Evolutionary conservation across 75 land plant species (phyloP).

Genomic region (Pseudotsuga menziesii): DNA sequence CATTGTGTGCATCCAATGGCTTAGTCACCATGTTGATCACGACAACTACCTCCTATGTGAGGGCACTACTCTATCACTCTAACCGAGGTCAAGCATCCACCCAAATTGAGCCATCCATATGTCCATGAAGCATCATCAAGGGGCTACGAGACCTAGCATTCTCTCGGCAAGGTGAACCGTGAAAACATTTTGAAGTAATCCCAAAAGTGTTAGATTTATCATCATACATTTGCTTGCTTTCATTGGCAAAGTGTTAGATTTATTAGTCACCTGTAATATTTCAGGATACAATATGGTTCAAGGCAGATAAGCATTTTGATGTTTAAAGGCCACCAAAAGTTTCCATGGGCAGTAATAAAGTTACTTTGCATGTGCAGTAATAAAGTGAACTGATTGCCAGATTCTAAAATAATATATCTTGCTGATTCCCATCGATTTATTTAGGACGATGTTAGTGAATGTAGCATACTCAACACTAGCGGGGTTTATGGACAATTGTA

Average conservation of each 20-base stretch:
- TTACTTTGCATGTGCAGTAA: background rate
- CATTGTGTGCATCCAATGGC: too few species aligned
- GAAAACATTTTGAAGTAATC: too few species aligned
- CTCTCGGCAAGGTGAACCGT: too few species aligned
- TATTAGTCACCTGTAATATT: background rate
- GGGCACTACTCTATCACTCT: too few species aligned
- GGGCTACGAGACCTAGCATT: too few species aligned
- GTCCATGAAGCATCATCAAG: too few species aligned
- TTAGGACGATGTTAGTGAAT: constrained; percentile 5
- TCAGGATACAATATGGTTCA: background rate
- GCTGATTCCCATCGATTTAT: background rate
- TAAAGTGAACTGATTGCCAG: background rate
- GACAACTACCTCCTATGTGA: too few species aligned
- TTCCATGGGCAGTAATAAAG: background rate
- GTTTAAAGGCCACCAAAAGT: background rate
- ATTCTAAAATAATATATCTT: background rate
- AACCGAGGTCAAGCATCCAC: too few species aligned
- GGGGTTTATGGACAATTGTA: background rate
- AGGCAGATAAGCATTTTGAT: background rate
- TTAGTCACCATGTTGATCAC: too few species aligned
- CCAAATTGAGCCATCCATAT: too few species aligned
- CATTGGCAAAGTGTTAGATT: background rate
- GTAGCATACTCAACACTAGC: too few species aligned
- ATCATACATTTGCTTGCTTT: background rate
- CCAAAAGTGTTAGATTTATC: background rate